Evolutionary conservation across 2,329 filamentous ascomycete genomes (phyloP).

Genomic region (Phialophora expanda): DNA sequence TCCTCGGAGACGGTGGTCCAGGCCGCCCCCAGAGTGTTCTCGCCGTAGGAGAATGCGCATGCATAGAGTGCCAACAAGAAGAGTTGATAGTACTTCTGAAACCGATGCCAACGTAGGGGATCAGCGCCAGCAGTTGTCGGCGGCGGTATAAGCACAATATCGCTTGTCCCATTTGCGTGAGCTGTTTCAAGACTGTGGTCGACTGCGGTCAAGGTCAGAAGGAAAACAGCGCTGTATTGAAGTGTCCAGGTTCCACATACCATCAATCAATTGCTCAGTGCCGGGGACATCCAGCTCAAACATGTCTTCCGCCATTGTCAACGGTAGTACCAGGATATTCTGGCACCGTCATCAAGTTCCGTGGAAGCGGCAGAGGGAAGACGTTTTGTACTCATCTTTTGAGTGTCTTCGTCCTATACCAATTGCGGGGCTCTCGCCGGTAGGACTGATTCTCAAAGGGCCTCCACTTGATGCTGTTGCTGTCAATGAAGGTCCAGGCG

Average conservation of each 20-base stretch:
- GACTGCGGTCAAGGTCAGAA: conserved; percentile 15
- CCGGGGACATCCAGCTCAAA: conserved; percentile 42
- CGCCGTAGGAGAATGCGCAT: conserved; percentile 50
- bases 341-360: not conserved
- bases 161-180: conserved; percentile 37
- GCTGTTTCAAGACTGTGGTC: conserved; percentile 36
- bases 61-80: conserved; percentile 50
- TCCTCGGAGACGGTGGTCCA: conserved; percentile 51
- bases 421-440: conserved; percentile 10
- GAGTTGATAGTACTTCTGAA: conserved; percentile 50
- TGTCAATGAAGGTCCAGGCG: conserved; percentile 22
- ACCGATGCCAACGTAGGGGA: conserved; percentile 45
- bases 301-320: conserved; percentile 18
- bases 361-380: not conserved
- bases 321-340: not conserved
- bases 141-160: conserved; percentile 46
- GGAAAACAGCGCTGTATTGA: not conserved
- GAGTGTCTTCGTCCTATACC: conserved; percentile 6
- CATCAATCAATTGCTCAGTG: conserved; percentile 45
- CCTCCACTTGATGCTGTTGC: not conserved
- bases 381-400: conserved; percentile 1
- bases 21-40: conserved; percentile 51
- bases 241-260: conserved; percentile 20
- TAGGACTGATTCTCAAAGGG: too few species aligned
- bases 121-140: conserved; percentile 43